Percentiles rank a stretch among this genome's conserved stretches.
Conservation (phyloP, 129 eudicot genomes). For the Mikania micrantha region DNA sequence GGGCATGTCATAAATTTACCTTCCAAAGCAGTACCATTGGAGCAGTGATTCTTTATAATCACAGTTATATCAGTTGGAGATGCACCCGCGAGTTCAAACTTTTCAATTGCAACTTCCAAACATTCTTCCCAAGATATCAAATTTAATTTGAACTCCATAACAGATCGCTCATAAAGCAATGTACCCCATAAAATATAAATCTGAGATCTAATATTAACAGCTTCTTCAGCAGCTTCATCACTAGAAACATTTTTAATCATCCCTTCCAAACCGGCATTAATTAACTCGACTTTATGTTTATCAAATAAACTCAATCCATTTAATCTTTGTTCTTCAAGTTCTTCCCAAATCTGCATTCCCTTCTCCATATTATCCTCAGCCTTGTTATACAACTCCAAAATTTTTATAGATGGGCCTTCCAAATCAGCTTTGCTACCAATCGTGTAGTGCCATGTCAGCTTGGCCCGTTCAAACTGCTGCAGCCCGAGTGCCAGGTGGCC, state of each 20-base stretch:
- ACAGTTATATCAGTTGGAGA: constrained; percentile 79
- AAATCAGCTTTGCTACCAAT: constrained; percentile 43
- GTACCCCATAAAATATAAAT: constrained; percentile 89
- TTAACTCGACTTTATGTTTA: constrained; percentile 42
- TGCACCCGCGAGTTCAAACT: constrained; percentile 91
- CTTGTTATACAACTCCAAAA: constrained; percentile 64
- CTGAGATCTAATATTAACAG: constrained; percentile 64
- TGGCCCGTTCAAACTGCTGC: constrained; percentile 82
- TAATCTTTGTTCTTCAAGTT: constrained; percentile 66
- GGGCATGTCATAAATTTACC: constrained; percentile 33
- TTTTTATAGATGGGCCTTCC: constrained; percentile 31
- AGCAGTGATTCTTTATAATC: constrained; percentile 87
- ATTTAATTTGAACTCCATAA: constrained; percentile 68
- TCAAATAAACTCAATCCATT: constrained; percentile 70
- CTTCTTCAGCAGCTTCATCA: constrained; percentile 63
- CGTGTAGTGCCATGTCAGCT: constrained; percentile 68
- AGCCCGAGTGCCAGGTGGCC: constrained; percentile 86
- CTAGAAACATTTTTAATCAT: constrained; percentile 45
- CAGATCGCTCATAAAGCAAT: constrained; percentile 82
- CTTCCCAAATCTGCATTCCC: constrained; percentile 98
- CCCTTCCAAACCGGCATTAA: constrained; percentile 62
- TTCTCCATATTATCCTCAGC: constrained; percentile 94
- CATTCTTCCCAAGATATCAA: constrained; percentile 94
- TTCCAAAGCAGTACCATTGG: constrained; percentile 64
- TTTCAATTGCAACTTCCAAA: constrained; percentile 87